phyloP scores from a whole-genome alignment of 495 filamentous ascomycete genomes.

The Penicillium daleae region DNA sequence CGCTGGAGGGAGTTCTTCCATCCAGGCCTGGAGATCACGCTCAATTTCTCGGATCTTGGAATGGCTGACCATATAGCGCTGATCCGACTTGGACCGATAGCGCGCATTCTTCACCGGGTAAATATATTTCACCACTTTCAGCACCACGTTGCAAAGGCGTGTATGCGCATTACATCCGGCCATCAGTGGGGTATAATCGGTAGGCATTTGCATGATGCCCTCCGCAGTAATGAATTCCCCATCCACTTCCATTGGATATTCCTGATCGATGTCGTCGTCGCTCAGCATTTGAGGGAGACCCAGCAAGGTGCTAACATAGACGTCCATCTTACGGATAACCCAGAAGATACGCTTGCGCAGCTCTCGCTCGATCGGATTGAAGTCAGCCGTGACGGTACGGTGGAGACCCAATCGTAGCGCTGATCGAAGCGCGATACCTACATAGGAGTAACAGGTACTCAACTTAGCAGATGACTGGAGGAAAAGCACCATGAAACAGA shows the following conservation, averaged over 20 bases:
- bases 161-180: slow-evolving; percentile 86
- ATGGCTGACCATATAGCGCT: slow-evolving; percentile 85
- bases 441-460: slow-evolving; percentile 90
- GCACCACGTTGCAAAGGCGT: slow-evolving; percentile 71
- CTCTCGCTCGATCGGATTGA: slow-evolving; percentile 85
- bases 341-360: slow-evolving; percentile 86
- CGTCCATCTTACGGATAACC: slow-evolving; percentile 90
- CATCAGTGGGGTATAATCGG: slow-evolving; percentile 74
- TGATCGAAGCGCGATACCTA: slow-evolving; percentile 87
- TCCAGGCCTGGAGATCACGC: slow-evolving; percentile 81
- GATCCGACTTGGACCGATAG: slow-evolving; percentile 50
- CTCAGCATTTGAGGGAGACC: slow-evolving; percentile 84
- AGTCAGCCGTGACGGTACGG: slow-evolving; percentile 71
- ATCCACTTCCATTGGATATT: slow-evolving; percentile 81
- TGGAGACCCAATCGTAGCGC: slow-evolving; percentile 87
- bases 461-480: slow-evolving; percentile 89
- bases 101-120: slow-evolving; percentile 81
- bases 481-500: slow-evolving; percentile 92
- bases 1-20: slow-evolving; percentile 72
- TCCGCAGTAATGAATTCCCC: slow-evolving; percentile 87
- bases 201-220: slow-evolving; percentile 71
- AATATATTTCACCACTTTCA: slow-evolving; percentile 85
- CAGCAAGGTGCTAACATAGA: slow-evolving; percentile 85
- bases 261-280: slow-evolving; percentile 91
- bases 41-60: slow-evolving; percentile 90